phyloP scores from a whole-genome alignment of 1,284 basidiomycete species.

The Meira nashicola region DNA sequence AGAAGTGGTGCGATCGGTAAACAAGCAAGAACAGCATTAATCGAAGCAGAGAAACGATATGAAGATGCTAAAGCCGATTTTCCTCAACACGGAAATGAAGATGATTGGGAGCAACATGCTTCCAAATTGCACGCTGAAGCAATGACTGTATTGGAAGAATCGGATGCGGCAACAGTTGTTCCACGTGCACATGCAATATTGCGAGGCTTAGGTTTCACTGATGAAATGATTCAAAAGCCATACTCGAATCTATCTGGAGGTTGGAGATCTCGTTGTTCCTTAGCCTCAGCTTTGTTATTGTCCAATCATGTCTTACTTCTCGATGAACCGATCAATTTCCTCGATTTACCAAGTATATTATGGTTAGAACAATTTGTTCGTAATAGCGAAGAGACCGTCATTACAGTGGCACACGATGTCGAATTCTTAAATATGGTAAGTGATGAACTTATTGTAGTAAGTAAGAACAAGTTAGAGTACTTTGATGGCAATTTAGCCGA shows the following conservation, averaged over 20 bases:
- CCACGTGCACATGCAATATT: conserved; percentile 62
- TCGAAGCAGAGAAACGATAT: conserved; percentile 59
- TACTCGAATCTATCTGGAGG: conserved; percentile 64
- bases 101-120: conserved; percentile 43
- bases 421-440: conserved; percentile 65
- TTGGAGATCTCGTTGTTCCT: conserved; percentile 63
- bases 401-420: conserved; percentile 67
- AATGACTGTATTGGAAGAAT: conserved; percentile 34
- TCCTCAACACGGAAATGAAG: conserved; percentile 9
- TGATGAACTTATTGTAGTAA: conserved; percentile 66
- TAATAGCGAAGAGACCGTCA: conserved; percentile 57
- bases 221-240: conserved; percentile 58
- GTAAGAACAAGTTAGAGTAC: conserved; percentile 61
- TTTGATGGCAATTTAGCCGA: conserved; percentile 63
- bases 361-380: conserved; percentile 61
- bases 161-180: conserved; percentile 58
- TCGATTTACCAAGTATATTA: conserved; percentile 52
- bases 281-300: conserved; percentile 56
- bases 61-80: conserved; percentile 26
- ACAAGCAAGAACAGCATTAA: conserved; percentile 61
- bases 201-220: conserved; percentile 64
- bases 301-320: conserved; percentile 56
- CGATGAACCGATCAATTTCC: conserved; percentile 57
- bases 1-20: conserved; percentile 63
- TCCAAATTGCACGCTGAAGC: conserved; percentile 52